phyloP scores from a whole-genome alignment of 1,284 basidiomycete species.

The Cystobasidium slooffiae region DNA sequence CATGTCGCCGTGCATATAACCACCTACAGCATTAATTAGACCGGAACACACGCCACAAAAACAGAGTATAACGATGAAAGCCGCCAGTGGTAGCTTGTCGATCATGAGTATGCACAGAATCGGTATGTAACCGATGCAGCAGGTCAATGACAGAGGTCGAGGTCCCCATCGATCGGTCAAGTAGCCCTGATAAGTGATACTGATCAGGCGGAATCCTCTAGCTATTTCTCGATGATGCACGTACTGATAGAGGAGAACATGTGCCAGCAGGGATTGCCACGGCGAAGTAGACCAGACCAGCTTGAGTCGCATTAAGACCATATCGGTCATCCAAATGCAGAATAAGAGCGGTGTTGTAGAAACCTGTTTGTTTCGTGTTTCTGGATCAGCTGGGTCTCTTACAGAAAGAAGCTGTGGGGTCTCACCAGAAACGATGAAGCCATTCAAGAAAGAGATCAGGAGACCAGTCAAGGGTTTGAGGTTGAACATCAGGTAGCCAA shows the following conservation, averaged over 20 bases:
- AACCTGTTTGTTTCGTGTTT: not conserved
- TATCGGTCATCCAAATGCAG: constrained; percentile 31
- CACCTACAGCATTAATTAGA: constrained; percentile 35
- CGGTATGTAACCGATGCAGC: constrained; percentile 30
- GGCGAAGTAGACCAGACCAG: constrained; percentile 40
- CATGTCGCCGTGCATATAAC: too few relatives aligned
- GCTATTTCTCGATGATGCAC: not conserved
- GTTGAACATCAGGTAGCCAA: constrained; percentile 36
- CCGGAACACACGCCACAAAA: constrained; percentile 33
- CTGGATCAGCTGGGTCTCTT: not conserved
- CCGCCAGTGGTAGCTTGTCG: constrained; percentile 32
- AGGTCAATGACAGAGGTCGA: constrained; percentile 33
- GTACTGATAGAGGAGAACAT: constrained; percentile 23
- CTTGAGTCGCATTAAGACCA: constrained; percentile 23
- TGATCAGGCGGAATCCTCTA: not conserved
- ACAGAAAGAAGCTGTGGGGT: not conserved
- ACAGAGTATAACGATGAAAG: constrained; percentile 28
- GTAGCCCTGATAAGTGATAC: constrained; percentile 6
- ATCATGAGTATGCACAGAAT: constrained; percentile 35
- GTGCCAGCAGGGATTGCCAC: constrained; percentile 34
- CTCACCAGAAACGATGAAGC: constrained; percentile 32
- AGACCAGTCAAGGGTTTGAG: constrained; percentile 24
- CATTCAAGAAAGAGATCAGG: constrained; percentile 35
- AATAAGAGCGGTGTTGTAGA: constrained; percentile 43
- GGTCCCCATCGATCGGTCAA: constrained; percentile 28